Evolutionary conservation across 805 yeast species (phyloP), one percentile per base, ranked within the genome.

Genomic region (Cyberlindnera nakhonratchasimensis): DNA sequence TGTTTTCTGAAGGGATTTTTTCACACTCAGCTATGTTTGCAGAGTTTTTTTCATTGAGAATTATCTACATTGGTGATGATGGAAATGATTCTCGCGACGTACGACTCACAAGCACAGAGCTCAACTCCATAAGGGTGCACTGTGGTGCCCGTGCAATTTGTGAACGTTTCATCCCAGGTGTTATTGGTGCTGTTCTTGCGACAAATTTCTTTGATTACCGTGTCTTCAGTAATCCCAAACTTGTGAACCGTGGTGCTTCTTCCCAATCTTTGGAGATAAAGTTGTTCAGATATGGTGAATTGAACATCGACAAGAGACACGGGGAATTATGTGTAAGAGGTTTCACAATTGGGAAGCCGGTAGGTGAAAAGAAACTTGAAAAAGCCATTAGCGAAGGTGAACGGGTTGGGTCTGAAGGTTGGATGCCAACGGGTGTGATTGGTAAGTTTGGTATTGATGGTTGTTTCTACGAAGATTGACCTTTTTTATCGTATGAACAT

Each of bases 381-480:
- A 38, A 28, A 3, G 69, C 70, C 2, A 53, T 59, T 9, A 35
- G 51, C 4, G 35, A 57, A 18, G 65, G 67, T 6, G 65, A 64
- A 19, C 42, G 54, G 16, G 52, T 57, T 3, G 74, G 72, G n/a
- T 69, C 74, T 7, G 79, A 74, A 47, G 74, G 75, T 17, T 69
- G 73, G 73, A 64, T 68, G 68, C 73, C 73, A 61, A 65, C 74
- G 4, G 74, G 73, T 6, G 64, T 80, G 0, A 54, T 50, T 26
- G 89, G 87, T 0, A 66, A 68, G 28, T 81, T 82, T 72, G 90
- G 88, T 12, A 66, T 61, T 22, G 91, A 84, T 59, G 90, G 90
- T 2, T 82, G 90, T 55, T 70, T 84, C 45, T 84, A 83, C 57
- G 70, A 69, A 51, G 64, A 57, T 36, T 58, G 57, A 38, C 18